Base-by-base conservation (phyloP, 495 filamentous ascomycete genomes). In the Chaetomium cochliodes region DNA sequence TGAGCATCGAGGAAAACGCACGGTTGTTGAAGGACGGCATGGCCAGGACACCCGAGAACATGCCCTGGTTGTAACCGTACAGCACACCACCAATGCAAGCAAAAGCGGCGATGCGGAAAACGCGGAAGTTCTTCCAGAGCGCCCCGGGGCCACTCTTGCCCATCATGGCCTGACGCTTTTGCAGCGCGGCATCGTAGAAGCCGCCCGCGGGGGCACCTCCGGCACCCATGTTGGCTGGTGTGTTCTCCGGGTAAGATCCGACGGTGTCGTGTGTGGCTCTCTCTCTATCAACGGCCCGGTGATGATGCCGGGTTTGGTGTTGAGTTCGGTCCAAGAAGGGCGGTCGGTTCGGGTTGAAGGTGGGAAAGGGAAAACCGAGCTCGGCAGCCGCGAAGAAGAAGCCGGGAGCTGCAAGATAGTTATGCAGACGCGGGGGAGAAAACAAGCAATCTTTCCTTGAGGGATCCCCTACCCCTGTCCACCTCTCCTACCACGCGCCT, bases 61-160 rank as follows among this genome's bases (percentile, higher is more conserved):
- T 90, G 70, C 90, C 91, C 74, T 92, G 90, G 73, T 91, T 90
- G 77, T 91, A 90, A 16, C 88, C 80, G 57, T 80, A 80, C n/a
- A 82, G 63, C 20, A 85, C 78, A 58, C 91, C 90, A 65, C 91
- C 91, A 23, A 93, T 83, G 56, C 88, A 92, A 28, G 90, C 90
- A 73, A 93, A 92, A 72, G 85, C 79, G 6, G 88, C 88, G 65
- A 92, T 86, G 53, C 86, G 80, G 72, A 90, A 90, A 44, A 91
- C 90, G 44, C 82, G 85, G 63, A 84, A 80, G 71, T 91, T 92
- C 74, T 86, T 86, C 7, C 90, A 67, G 63, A 91, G 74, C 18
- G 88, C 88, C 68, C 77, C 70, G 9, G 88, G 86, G 1, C 90
- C 89, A 57, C 84, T 84, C 30, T 78, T 78, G 58, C 87, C 87